Base-by-base conservation (phyloP, 371 early-diverging fungal genomes). In the Mortierella sp. region DNA sequence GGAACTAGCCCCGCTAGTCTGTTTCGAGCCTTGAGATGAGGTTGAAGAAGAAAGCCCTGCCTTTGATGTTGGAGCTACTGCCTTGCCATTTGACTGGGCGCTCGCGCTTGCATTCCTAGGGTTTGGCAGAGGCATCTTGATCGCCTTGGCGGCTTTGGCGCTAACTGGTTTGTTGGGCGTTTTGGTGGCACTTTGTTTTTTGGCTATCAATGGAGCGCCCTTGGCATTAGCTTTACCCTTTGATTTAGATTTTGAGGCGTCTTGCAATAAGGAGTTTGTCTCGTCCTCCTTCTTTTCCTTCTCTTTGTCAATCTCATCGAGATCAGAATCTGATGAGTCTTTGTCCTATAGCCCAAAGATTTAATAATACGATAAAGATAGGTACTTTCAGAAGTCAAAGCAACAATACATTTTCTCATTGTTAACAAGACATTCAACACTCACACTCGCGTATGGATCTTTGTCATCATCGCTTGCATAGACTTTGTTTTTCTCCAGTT, bases 391-490 rank as follows among this genome's bases (percentile, higher is more conserved):
- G 2, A 58, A 28, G 4, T 58, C 16, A 11, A 9, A 36, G 7
- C 36, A 36, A 36, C 36, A 36, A 6, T 36, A 36, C 36, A 36
- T 36, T 43, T 15, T 2, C 10, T 0, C 13, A 15, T 10, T 43
- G 10, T 43, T 43, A 43, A 15, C 43, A 43, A 43, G 15, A 13
- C 15, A 15, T 43, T 43, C 15, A 16, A 21, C n/a, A 45, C 89
- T 85, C 85, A 88, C 87, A 83, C 91, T 87, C 5, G 90, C 90
- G 86, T 94, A 95, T 3, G 94, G 93, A 76, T 91, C 88, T 10
- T 91, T 92, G 36, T 94, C 94, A 41, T 90, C 90, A 62, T 94
- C 94, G 57, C 92, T 92, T 33, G 92, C 94, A 70, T 95, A 94
- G 3, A 86, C 92, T 21, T 85, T 85, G 71, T 91, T 92, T 75